Conservation (phyloP, 2,329 filamentous ascomycete genomes). For the Zymoseptoria tritici region DNA sequence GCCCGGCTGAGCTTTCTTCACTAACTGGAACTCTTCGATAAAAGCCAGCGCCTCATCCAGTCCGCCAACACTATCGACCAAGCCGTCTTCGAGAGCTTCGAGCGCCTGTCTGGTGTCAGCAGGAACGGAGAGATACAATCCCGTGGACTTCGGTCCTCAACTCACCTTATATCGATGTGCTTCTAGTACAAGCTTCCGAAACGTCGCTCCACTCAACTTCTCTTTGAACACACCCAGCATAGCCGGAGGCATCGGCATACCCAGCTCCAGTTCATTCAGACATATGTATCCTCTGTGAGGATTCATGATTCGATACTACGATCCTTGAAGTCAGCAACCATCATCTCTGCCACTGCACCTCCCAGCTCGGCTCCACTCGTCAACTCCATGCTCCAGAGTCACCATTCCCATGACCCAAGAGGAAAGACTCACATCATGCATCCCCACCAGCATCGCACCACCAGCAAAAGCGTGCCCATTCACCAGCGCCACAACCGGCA, state of each 20-base stretch:
- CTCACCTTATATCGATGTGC: conserved; percentile 53
- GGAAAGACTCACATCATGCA: conserved; percentile 50
- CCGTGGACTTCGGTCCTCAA: not conserved
- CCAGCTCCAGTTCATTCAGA: conserved; percentile 75
- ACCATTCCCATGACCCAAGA: not conserved
- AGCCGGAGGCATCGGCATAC: conserved; percentile 63
- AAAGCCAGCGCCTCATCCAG: conserved; percentile 56
- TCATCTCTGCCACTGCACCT: not conserved
- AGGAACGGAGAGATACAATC: not conserved
- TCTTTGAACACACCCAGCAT: conserved; percentile 69
- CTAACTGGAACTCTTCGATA: conserved; percentile 52
- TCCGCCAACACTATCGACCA: conserved; percentile 62
- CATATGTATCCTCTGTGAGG: conserved; percentile 64
- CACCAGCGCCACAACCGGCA: conserved; percentile 73
- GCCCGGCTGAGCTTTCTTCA: conserved; percentile 45
- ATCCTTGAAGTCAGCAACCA: not conserved
- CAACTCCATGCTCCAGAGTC: not conserved
- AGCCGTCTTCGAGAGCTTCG: conserved; percentile 56
- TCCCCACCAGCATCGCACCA: conserved; percentile 73
- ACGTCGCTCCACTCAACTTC: conserved; percentile 52
- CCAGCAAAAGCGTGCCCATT: conserved; percentile 78
- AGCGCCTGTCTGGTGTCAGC: conserved; percentile 34
- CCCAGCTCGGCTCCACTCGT: no score
- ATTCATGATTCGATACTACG: conserved; percentile 64
- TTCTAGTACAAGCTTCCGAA: conserved; percentile 64